Evolutionary conservation across 306 rosid genomes (phyloP), one percentile per base, ranked within the genome.

Genomic region (Dryas octopetala): DNA sequence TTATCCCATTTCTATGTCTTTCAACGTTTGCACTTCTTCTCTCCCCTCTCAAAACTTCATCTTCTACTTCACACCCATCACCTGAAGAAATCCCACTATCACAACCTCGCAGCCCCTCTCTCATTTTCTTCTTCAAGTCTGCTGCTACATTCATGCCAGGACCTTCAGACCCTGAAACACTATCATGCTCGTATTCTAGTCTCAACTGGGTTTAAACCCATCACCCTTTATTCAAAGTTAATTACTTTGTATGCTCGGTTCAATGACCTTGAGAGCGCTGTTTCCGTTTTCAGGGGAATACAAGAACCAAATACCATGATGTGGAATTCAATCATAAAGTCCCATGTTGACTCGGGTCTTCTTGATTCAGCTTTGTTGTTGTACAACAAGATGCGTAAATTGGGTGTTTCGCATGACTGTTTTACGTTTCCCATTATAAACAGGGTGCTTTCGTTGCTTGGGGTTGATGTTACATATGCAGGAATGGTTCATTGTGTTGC

Each of bases 401-500:
- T 70, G 77, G 86, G 88, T 19, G 81, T 86, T 75, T 41, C 49
- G 19, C 88, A 83, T 58, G 88, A 86, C 51, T 52, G 62, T 67
- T 85, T 71, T 16, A 86, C 89, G 57, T 77, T 89, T 17, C 93
- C 89, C 3, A 43, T 82, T 64, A 55, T 86, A 13, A 86, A 82
- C 75, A 68, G 50, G 45, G 83, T 80, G 6, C 47, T 86, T 68
- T 71, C 83, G 19, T 70, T 62, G 10, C 32, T 72, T 23, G 76
- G 40, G 51, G n/a, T 6, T 40, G 81, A 79, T 55, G 80, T 15
- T 17, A 28, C 59, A 10, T 75, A 55, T 81, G 91, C 86, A 63
- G 79, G 79, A 81, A 85, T 83, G 85, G 70, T 83, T 51, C 93
- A 89, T 58, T 81, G 76, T 83, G 74, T 85, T 5, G 87, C 85